phyloP scores from a whole-genome alignment of 1,284 basidiomycete species.

The Xerocomus amazonicus region DNA sequence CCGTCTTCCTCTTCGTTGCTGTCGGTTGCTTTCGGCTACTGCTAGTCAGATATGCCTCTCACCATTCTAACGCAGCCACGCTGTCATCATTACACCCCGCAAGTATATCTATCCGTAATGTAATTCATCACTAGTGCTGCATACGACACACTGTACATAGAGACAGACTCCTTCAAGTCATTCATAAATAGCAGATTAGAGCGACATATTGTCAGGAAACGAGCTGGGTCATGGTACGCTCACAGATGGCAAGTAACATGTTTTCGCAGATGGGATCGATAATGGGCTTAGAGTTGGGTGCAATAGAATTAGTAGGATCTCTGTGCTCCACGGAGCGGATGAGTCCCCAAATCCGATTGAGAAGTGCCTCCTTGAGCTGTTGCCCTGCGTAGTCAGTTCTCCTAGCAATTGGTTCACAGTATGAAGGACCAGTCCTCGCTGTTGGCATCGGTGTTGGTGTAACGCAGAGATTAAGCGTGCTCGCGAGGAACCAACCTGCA shows the following conservation, averaged over 20 bases:
- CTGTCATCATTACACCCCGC: background rate
- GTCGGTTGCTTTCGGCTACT: slow-evolving; percentile 6
- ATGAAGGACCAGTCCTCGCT: background rate
- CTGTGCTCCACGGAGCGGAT: slow-evolving; percentile 5
- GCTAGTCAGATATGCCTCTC: background rate
- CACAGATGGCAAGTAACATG: slow-evolving; percentile 29
- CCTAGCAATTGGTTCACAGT: background rate
- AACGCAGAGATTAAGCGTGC: slow-evolving; percentile 24
- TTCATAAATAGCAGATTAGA: background rate
- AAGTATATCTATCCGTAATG: slow-evolving; percentile 22
- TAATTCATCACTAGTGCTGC: slow-evolving; percentile 18
- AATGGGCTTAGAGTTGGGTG: background rate
- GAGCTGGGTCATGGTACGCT: slow-evolving; percentile 22
- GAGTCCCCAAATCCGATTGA: slow-evolving; percentile 27
- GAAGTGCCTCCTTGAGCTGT: slow-evolving; percentile 17
- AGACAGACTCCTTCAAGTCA: background rate
- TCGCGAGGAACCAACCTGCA: slow-evolving; percentile 27
- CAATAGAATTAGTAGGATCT: background rate
- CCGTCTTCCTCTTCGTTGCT: background rate
- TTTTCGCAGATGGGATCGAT: slow-evolving; percentile 27
- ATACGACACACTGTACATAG: slow-evolving; percentile 14
- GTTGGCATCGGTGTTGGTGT: background rate
- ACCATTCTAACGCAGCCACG: background rate
- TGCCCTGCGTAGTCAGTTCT: background rate
- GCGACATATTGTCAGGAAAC: background rate